Evolutionary conservation across 495 filamentous ascomycete species (phyloP), one percentile per base, ranked within the genome.

Genomic region (Letharia columbiana): DNA sequence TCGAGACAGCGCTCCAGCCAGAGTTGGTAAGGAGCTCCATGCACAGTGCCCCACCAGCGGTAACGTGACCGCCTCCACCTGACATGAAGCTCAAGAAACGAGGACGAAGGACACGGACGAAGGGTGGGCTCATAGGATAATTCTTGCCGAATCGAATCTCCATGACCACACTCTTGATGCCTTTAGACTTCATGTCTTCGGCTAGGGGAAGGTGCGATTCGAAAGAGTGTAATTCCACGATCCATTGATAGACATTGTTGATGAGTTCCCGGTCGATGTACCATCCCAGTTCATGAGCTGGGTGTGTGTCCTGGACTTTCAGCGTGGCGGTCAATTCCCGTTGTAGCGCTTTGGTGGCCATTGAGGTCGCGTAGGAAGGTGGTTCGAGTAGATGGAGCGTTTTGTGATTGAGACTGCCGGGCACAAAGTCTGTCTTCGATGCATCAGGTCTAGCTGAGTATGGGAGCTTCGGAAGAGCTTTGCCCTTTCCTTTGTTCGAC

Each of bases 51-150:
- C 92, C 92, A 4, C 92, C 92, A n/a, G 77, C 72, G 0, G 92
- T 96, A 64, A 97, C 88, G 73, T 97, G 92, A 2, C 92, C 92
- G 28, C 92, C 92, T 33, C 92, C 92, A 15, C 91, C 91, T 8
- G 77, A 52, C 54, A 74, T 71, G 73, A 92, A 91, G 15, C 82
- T 77, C 45, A 91, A 75, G 75, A 96, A 95, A 11, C 87, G 86
- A 0, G 92, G 92, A 17, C 89, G 83, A 63, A 97, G 84, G 11
- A 96, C 85, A 4, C 92, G 88, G 39, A 96, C 82, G 70, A 96
- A 96, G 0, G 92, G 92, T 6, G 92, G 92, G 4, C 81, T 79
- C 72, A 91, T 84, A 11, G 92, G 92, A 69, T 84, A 96, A 40
- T 86, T 77, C 10, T 82, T 74, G 12, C 86, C 84, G 69, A 96